phyloP scores from a whole-genome alignment of 2,329 filamentous ascomycete species.

The Annulohypoxylon truncatum region DNA sequence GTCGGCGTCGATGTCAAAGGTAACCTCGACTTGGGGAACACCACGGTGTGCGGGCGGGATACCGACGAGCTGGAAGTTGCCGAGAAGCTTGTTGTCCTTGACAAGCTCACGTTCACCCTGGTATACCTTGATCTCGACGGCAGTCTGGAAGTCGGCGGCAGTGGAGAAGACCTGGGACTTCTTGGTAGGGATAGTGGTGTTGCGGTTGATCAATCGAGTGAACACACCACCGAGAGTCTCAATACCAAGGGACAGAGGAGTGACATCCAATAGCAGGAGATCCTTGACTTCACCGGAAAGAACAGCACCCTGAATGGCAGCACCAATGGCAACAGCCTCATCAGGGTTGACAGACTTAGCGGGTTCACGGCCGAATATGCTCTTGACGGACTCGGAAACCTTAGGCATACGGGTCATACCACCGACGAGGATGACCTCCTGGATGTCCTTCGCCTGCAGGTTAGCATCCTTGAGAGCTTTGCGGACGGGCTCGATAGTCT shows the following conservation, averaged over 20 bases:
- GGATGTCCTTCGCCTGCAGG: constrained; percentile 91
- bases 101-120: constrained; percentile 99
- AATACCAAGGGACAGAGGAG: constrained; percentile 95
- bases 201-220: constrained; percentile 97
- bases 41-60: constrained; percentile 96
- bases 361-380: constrained; percentile 94
- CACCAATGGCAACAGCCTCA: constrained; percentile 97
- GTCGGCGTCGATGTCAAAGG: constrained; percentile 98
- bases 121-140: constrained; percentile 99
- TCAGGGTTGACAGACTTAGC: constrained; percentile 99
- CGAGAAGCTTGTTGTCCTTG: constrained; percentile 97
- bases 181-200: constrained; percentile 99
- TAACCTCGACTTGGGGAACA: constrained; percentile 96
- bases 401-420: constrained; percentile 99
- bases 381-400: constrained; percentile 95
- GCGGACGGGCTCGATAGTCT: constrained; percentile 90
- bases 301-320: constrained; percentile 96
- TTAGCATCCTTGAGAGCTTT: constrained; percentile 97
- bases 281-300: constrained; percentile 97
- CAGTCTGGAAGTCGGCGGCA: constrained; percentile 96
- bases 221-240: constrained; percentile 98
- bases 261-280: constrained; percentile 93
- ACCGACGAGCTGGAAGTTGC: constrained; percentile 99
- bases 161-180: constrained; percentile 99
- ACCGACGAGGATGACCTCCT: constrained; percentile 97